Conservation (phyloP, 176 grass and related monocot genomes). For the Chloris gayana region DNA sequence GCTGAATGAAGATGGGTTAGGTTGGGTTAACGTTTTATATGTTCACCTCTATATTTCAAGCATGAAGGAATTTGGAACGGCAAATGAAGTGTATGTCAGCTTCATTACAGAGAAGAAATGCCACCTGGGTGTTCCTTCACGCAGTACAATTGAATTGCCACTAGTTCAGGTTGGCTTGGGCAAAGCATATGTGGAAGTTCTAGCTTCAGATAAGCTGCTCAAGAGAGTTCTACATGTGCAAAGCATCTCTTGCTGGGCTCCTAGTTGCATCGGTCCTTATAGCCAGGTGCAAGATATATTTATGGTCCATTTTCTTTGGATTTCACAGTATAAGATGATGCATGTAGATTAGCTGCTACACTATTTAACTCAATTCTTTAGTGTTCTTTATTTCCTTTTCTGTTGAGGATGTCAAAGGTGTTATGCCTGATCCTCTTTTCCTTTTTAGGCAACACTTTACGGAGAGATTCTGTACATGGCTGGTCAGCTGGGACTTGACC, state of each 20-base stretch:
- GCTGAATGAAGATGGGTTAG: constrained; percentile 71
- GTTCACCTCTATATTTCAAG: constrained; percentile 96
- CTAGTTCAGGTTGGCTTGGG: constrained; percentile 63
- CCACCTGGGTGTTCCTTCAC: constrained; percentile 81
- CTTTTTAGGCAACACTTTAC: constrained; percentile 73
- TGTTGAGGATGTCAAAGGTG: background rate
- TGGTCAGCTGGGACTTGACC: constrained; percentile 89
- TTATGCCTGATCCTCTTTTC: constrained; percentile 23
- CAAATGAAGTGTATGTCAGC: constrained; percentile 90
- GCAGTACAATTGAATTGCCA: constrained; percentile 94
- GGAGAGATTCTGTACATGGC: constrained; percentile 86
- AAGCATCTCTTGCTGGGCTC: constrained; percentile 98
- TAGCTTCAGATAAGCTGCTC: constrained; percentile 66
- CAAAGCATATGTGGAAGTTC: constrained; percentile 79
- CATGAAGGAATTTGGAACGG: constrained; percentile 81
- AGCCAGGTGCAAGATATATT: constrained; percentile 67
- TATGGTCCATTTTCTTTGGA: background rate
- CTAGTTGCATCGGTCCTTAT: constrained; percentile 98
- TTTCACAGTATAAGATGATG: constrained; percentile 16
- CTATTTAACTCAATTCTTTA: background rate
- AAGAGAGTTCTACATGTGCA: constrained; percentile 98
- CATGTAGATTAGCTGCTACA: background rate
- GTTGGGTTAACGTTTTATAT: constrained; percentile 88
- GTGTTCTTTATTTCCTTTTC: background rate
- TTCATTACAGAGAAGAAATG: constrained; percentile 90